phyloP scores from a whole-genome alignment of 2,329 filamentous ascomycete species.

The Fusarium nisikadoi region DNA sequence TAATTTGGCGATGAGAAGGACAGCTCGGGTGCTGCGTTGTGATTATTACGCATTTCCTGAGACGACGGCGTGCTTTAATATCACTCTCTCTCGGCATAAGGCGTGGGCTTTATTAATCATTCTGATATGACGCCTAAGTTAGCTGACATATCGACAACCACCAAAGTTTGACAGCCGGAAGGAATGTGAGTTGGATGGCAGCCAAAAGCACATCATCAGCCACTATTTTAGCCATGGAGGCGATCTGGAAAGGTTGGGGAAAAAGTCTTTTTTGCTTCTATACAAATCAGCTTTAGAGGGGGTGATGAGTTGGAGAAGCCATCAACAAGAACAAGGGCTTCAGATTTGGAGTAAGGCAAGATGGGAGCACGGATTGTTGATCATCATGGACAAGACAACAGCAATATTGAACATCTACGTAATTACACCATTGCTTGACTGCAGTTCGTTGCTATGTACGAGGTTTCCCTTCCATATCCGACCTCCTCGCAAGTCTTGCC shows the following conservation, averaged over 20 bases:
- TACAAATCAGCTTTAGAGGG: neutral
- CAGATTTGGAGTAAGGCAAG: conserved; percentile 27
- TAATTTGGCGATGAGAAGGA: conserved; percentile 24
- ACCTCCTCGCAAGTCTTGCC: conserved; percentile 4
- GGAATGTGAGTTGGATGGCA: conserved; percentile 14
- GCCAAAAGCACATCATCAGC: conserved; percentile 24
- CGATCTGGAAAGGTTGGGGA: conserved; percentile 22
- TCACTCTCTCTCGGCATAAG: neutral
- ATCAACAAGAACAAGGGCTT: neutral
- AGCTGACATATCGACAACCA: neutral
- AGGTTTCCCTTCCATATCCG: conserved; percentile 19
- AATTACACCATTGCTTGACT: neutral
- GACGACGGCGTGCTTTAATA: neutral
- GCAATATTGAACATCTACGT: neutral
- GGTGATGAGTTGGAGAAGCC: conserved; percentile 27
- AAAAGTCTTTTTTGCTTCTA: conserved; percentile 6
- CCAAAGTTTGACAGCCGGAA: neutral
- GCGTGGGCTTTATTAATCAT: neutral
- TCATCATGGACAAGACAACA: conserved; percentile 7
- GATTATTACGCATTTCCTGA: neutral
- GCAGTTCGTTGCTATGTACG: conserved; percentile 11
- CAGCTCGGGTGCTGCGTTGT: neutral
- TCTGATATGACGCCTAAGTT: neutral
- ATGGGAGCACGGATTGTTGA: conserved; percentile 17
- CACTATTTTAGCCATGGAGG: conserved; percentile 12